phyloP scores from a whole-genome alignment of 495 filamentous ascomycete genomes.

The Letharia lupina region DNA sequence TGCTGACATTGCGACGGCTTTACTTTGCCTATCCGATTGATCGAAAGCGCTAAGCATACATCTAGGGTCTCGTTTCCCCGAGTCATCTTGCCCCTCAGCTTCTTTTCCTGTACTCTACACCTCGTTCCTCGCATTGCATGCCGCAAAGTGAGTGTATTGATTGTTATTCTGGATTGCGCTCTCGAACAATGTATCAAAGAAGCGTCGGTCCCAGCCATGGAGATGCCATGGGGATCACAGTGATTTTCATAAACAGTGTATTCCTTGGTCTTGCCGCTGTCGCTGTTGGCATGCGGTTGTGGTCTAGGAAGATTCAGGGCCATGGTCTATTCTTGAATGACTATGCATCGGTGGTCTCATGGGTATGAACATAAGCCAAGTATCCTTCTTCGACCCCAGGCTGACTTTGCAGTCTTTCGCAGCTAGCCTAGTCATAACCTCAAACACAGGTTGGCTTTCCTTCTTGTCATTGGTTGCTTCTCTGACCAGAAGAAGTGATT shows the following conservation, averaged over 20 bases:
- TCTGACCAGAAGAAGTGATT: background rate
- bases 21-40: background rate
- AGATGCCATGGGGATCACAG: background rate
- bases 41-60: background rate
- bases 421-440: background rate
- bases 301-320: background rate
- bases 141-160: background rate
- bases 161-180: background rate
- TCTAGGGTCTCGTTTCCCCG: background rate
- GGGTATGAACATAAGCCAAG: background rate
- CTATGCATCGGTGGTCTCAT: background rate
- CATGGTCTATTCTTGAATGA: background rate
- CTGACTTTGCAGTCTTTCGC: background rate
- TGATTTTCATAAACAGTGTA: background rate
- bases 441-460: background rate
- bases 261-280: background rate
- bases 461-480: background rate
- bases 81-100: background rate
- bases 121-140: background rate
- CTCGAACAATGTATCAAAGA: background rate
- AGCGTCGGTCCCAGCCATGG: background rate
- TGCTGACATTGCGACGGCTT: background rate
- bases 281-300: background rate
- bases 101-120: background rate
- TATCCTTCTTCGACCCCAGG: background rate